A percentile compares a stretch with the other conserved stretches of the same genome.
Conservation (phyloP, 2,329 filamentous ascomycete genomes). For the Cryphonectria parasitica region DNA sequence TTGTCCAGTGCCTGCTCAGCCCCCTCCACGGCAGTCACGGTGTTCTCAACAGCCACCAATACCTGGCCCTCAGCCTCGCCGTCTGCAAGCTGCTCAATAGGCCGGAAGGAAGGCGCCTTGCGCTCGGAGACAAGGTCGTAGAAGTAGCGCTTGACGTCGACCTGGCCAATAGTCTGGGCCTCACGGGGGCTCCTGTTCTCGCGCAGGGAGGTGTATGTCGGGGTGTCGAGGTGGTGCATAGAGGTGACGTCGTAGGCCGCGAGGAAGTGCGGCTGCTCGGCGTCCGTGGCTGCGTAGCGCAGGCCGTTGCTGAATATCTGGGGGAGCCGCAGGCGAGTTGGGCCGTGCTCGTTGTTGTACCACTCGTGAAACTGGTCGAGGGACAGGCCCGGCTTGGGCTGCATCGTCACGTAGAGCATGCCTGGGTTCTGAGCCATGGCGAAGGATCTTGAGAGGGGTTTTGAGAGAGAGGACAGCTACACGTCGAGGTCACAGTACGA, state of each 20-base stretch:
- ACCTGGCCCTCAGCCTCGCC: slow-evolving; percentile 62
- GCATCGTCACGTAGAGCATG: slow-evolving; percentile 85
- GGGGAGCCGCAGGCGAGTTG: slow-evolving; percentile 74
- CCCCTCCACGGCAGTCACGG: slow-evolving; percentile 52
- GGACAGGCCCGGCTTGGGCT: slow-evolving; percentile 69
- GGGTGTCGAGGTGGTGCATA: slow-evolving; percentile 70
- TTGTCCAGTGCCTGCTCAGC: slow-evolving; percentile 59
- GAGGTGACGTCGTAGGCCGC: slow-evolving; percentile 81
- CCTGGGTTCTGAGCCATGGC: slow-evolving; percentile 53
- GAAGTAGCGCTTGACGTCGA: slow-evolving; percentile 70
- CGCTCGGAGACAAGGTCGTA: slow-evolving; percentile 67
- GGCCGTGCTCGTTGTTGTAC: slow-evolving; percentile 94
- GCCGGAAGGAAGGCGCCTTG: slow-evolving; percentile 59
- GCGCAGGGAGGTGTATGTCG: slow-evolving; percentile 70
- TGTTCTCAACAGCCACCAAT: slow-evolving; percentile 65
- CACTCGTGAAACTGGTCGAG: slow-evolving; percentile 81
- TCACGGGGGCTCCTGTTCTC: slow-evolving; percentile 59
- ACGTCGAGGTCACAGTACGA: not conserved
- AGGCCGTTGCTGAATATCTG: slow-evolving; percentile 77
- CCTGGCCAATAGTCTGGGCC: slow-evolving; percentile 56
- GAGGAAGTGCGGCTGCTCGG: slow-evolving; percentile 68
- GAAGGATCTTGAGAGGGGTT: not conserved
- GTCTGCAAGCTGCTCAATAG: slow-evolving; percentile 63
- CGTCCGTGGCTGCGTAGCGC: slow-evolving; percentile 73
- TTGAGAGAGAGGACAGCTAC: not conserved